Evolutionary conservation across 2,329 filamentous ascomycete species (phyloP).

Genomic region (Grosmannia huntii): DNA sequence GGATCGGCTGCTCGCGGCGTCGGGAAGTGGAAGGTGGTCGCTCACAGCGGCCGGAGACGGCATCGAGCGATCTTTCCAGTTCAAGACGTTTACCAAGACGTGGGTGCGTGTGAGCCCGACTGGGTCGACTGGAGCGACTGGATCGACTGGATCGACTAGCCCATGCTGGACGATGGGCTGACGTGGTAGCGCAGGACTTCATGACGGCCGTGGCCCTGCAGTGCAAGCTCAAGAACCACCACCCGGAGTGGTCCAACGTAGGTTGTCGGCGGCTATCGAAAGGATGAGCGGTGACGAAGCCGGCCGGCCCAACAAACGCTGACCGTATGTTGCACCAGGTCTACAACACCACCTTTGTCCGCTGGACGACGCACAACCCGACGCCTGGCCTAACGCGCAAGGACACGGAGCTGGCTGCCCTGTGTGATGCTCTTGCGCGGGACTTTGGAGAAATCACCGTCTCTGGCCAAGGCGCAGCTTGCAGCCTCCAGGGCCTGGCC

Average conservation of each 20-base stretch:
- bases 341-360: constrained; percentile 57
- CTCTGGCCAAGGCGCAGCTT: constrained; percentile 2
- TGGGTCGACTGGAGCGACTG: not conserved
- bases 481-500: constrained; percentile 29
- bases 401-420: constrained; percentile 47
- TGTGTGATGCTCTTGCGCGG: constrained; percentile 47
- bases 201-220: constrained; percentile 60
- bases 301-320: not conserved
- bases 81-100: constrained; percentile 52
- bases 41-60: constrained; percentile 38
- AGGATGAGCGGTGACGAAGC: not conserved
- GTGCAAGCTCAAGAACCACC: constrained; percentile 56
- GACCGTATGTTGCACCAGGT: constrained; percentile 32
- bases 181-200: constrained; percentile 41
- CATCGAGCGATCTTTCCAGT: constrained; percentile 47
- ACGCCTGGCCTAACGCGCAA: constrained; percentile 46
- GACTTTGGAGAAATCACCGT: constrained; percentile 39
- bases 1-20: constrained; percentile 16
- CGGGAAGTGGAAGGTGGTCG: constrained; percentile 31
- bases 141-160: not conserved
- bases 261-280: constrained; percentile 11
- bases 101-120: constrained; percentile 37
- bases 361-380: constrained; percentile 62
- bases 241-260: constrained; percentile 68
- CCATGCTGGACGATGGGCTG: too few relatives aligned